Base-by-base conservation (phyloP, 148 eudicot genomes). In the Polygonum maritimum region DNA sequence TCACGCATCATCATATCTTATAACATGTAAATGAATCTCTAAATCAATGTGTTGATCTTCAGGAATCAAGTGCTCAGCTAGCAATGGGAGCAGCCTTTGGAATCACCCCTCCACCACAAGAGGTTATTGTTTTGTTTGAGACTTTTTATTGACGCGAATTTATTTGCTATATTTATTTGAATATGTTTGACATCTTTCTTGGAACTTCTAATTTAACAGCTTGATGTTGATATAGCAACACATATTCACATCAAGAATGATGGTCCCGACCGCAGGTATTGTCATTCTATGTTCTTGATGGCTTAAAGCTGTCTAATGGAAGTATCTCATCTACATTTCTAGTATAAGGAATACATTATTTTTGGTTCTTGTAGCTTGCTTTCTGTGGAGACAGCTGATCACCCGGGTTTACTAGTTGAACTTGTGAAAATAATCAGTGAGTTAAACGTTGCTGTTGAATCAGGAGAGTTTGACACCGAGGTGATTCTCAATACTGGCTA, bases 391-490 rank as follows among this genome's bases (percentile, higher is more conserved):
- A 80, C 98, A 15, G 95, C 85, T 38, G 98, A 94, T 82, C 91
- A 88, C 69, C 95, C 98, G 73, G 98, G 98, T 71, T 85, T 94
- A 81, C 80, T 94, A 75, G 97, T 94, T 78, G 98, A 94, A 78
- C 98, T 94, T 41, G 98, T 94, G 77, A 94, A 82, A 89, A 84
- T 80, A 51, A 81, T 92, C 55, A 81, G 90, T 16, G 98, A 94
- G 80, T 88, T 90, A 67, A 94, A 90, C 76, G 71, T 94, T 76
- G 26, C 82, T 51, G 97, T 92, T 80, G 86, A 87, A 87, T 91
- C 98, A 33, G 98, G 98, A 79, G 98, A 94, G 79, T 94, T 91
- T 75, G 97, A 94, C 84, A 94, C 98, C 21, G 97, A 91, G 97
- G 98, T 94, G 82, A 76, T 49, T 45, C 16, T 41, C 19, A 35